Evolutionary conservation across 345 rosid genomes (phyloP).

Genomic region (Camelina hispida): DNA sequence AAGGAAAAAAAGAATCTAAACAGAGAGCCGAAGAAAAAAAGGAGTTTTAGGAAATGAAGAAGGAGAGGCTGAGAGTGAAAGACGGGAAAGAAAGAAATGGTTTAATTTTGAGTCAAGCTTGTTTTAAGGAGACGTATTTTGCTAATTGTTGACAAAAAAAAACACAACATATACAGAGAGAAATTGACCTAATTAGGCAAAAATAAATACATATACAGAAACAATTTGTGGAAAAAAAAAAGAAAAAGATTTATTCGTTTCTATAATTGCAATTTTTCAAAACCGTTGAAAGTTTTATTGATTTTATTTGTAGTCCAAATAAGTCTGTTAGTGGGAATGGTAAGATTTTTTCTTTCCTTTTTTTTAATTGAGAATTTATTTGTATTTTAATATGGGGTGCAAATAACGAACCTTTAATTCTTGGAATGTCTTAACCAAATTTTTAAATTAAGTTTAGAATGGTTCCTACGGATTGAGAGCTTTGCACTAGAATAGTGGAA

Average conservation of each 20-base stretch:
- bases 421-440: neutral
- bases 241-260: neutral
- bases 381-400: neutral
- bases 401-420: neutral
- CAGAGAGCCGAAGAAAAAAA: neutral
- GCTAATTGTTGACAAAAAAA: constrained; percentile 31
- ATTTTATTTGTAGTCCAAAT: constrained; percentile 17
- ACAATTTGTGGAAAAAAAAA: constrained; percentile 4
- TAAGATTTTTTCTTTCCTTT: constrained; percentile 11
- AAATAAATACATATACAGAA: constrained; percentile 4
- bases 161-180: neutral
- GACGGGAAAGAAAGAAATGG: constrained; percentile 28
- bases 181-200: neutral
- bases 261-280: neutral
- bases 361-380: neutral
- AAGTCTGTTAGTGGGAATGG: constrained; percentile 13
- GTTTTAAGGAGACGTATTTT: constrained; percentile 42
- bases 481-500: neutral
- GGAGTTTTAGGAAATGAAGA: constrained; percentile 16
- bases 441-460: neutral
- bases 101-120: constrained; percentile 25
- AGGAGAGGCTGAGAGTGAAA: constrained; percentile 44
- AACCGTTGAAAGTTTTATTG: neutral
- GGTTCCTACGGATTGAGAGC: neutral
- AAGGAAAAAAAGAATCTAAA: constrained; percentile 19